These are phyloP conservation scores for Patellaria atrata DNA, from an alignment of 495 filamentous ascomycete genomes.

Conservation along the genomic window DNA sequence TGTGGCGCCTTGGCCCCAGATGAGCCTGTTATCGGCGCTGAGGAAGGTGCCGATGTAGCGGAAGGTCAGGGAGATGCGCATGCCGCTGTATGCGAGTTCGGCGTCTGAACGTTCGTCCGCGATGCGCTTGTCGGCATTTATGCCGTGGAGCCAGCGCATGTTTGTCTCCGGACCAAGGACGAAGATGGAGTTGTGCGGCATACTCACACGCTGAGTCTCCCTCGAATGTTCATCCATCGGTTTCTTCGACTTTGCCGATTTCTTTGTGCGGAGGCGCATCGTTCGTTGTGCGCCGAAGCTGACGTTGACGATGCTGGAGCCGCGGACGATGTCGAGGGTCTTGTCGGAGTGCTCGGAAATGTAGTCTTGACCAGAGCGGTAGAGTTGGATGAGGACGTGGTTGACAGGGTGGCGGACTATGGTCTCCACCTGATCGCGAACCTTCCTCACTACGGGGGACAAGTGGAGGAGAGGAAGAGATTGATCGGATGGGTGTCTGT, in stretches of 20 bases:
- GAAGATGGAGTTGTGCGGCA: slow-evolving; percentile 85
- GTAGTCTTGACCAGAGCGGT: slow-evolving; percentile 78
- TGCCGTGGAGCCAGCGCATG: slow-evolving; percentile 74
- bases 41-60: slow-evolving; percentile 79
- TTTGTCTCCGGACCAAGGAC: slow-evolving; percentile 73
- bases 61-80: slow-evolving; percentile 87
- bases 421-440: slow-evolving; percentile 51
- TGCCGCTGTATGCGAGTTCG: slow-evolving; percentile 58
- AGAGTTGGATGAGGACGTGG: slow-evolving; percentile 86
- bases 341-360: slow-evolving; percentile 98
- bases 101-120: slow-evolving; percentile 45
- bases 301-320: slow-evolving; percentile 77
- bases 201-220: slow-evolving; percentile 46
- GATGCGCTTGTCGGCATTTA: slow-evolving; percentile 70
- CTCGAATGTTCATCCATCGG: slow-evolving; percentile 12
- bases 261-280: slow-evolving; percentile 83
- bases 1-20: slow-evolving; percentile 88
- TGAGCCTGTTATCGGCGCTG: slow-evolving; percentile 40
- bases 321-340: slow-evolving; percentile 75
- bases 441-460: slow-evolving; percentile 51
- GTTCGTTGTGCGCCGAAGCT: slow-evolving; percentile 82
- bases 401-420: slow-evolving; percentile 71
- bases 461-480: slow-evolving; percentile 66
- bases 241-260: slow-evolving; percentile 27
- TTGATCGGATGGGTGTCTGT: slow-evolving; percentile 87